Conservation (phyloP, 1,284 basidiomycete species). For the Ustanciosporium gigantosporum region DNA sequence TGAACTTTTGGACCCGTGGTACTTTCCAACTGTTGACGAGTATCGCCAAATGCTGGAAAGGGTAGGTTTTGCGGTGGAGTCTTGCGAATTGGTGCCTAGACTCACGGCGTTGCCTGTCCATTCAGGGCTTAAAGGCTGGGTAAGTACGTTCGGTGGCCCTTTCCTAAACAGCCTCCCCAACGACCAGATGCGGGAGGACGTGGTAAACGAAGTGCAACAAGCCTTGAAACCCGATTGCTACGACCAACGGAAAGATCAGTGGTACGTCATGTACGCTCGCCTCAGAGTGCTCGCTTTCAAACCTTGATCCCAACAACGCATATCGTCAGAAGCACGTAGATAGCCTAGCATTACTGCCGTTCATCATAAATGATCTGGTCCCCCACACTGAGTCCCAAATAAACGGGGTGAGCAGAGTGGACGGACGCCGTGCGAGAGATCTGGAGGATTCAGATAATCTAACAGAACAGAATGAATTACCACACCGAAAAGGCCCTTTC, state of each 20-base stretch:
- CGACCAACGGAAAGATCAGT: slow-evolving; percentile 5
- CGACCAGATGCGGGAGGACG: slow-evolving; percentile 3
- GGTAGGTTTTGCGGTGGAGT: slow-evolving; percentile 14
- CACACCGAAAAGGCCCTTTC: too few relatives aligned
- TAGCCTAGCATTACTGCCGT: too few relatives aligned
- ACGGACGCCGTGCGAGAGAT: too few relatives aligned
- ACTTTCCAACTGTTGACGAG: slow-evolving; percentile 15
- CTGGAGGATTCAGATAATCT: too few relatives aligned
- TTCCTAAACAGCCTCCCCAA: slow-evolving; percentile 17
- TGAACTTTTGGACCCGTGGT: slow-evolving; percentile 17
- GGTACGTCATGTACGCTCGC: slow-evolving; percentile 34
- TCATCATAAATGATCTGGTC: too few relatives aligned
- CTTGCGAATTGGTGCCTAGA: slow-evolving; percentile 20
- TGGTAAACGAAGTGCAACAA: slow-evolving; percentile 15
- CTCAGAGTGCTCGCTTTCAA: slow-evolving; percentile 20
- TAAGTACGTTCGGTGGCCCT: slow-evolving; percentile 24
- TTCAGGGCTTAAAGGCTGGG: slow-evolving; percentile 18
- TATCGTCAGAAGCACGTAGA: too few relatives aligned
- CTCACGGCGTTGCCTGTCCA: slow-evolving; percentile 13
- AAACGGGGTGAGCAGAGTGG: too few relatives aligned
- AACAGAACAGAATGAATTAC: too few relatives aligned
- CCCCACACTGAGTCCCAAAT: too few relatives aligned
- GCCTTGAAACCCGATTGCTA: slow-evolving; percentile 13
- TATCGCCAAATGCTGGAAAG: slow-evolving; percentile 7
- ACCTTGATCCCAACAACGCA: neutral